These are phyloP conservation scores for Magnusiomyces ingens DNA, from an alignment of 1,139 yeast genomes.

Conservation along the genomic window DNA sequence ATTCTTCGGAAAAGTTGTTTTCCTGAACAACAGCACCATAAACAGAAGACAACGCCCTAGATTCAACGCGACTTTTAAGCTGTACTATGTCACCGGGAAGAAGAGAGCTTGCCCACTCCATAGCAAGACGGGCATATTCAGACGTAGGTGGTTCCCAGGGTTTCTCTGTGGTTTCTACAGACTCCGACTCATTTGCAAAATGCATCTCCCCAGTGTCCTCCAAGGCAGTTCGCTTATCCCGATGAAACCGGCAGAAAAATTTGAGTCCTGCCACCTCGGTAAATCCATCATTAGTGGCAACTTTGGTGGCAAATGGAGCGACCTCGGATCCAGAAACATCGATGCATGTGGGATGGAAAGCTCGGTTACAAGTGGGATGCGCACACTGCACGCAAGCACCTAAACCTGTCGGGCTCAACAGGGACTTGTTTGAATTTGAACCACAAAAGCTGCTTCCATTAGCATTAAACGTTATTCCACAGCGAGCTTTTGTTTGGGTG, in stretches of 20 bases:
- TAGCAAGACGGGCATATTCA: not conserved
- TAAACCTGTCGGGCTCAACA: not conserved
- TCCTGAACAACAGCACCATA: constrained; percentile 4
- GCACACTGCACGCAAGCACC: constrained; percentile 7
- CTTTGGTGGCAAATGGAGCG: not conserved
- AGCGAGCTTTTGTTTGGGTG: not conserved
- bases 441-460: too few relatives aligned
- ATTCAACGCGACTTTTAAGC: not conserved
- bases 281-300: not conserved
- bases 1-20: constrained; percentile 1
- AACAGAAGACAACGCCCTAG: not conserved
- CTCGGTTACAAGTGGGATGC: not conserved
- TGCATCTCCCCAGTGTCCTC: too few relatives aligned
- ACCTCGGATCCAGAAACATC: constrained; percentile 1
- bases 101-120: constrained; percentile 20
- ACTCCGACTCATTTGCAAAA: too few relatives aligned
- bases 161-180: too few relatives aligned
- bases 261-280: not conserved
- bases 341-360: constrained; percentile 5
- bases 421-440: too few relatives aligned
- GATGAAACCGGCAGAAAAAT: constrained; percentile 5
- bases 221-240: not conserved
- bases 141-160: too few relatives aligned
- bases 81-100: constrained; percentile 23
- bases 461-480: too few relatives aligned